phyloP scores from a whole-genome alignment of 345 rosid genomes.

The Ceriops zippeliana region DNA sequence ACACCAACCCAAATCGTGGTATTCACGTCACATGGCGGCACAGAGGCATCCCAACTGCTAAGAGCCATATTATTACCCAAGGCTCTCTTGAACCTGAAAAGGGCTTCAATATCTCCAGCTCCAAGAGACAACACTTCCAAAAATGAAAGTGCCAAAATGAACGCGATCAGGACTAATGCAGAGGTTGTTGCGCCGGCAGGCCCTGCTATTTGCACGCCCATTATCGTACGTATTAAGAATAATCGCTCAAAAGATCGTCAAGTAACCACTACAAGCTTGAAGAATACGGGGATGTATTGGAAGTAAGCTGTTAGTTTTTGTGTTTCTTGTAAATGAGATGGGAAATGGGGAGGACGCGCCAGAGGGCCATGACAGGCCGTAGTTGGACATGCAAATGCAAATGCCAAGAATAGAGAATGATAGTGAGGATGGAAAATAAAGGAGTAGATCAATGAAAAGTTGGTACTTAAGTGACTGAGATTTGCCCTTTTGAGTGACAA shows the following conservation, averaged over 20 bases:
- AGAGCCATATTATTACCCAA: slow-evolving; percentile 9
- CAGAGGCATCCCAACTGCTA: slow-evolving; percentile 38
- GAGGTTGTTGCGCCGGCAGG: slow-evolving; percentile 18
- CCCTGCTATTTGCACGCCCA: slow-evolving; percentile 25
- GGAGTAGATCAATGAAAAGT: neutral
- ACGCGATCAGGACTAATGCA: neutral
- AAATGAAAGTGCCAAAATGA: neutral
- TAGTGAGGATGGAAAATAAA: neutral
- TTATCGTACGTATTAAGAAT: neutral
- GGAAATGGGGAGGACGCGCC: neutral
- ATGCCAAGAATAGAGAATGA: slow-evolving; percentile 4
- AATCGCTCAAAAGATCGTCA: neutral
- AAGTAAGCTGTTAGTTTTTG: neutral
- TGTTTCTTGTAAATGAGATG: neutral
- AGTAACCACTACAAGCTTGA: neutral
- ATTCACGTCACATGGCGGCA: slow-evolving; percentile 36
- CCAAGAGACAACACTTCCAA: neutral
- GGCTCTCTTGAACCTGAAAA: slow-evolving; percentile 18
- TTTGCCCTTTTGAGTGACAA: neutral
- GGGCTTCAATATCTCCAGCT: slow-evolving; percentile 11
- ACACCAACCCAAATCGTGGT: slow-evolving; percentile 55
- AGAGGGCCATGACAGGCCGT: neutral
- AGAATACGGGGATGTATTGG: neutral
- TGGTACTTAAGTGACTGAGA: neutral
- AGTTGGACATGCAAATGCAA: neutral